Base-by-base conservation (phyloP, 106 monocot species). In the Dioscorea dumetorum region DNA sequence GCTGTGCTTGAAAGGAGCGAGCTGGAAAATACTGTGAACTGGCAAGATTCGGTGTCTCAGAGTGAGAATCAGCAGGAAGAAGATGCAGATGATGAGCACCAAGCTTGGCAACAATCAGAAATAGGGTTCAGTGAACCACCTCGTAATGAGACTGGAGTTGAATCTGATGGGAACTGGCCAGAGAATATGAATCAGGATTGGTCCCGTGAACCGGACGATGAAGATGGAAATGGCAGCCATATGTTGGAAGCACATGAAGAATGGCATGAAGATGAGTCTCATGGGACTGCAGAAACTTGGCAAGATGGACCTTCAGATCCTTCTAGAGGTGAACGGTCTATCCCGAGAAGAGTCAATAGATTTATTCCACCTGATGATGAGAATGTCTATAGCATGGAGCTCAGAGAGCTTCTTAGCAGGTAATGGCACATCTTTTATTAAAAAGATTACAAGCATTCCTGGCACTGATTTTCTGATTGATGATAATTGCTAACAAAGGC, bases 331-430 rank as follows among this genome's bases (percentile, higher is more conserved):
- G 75, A 84, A 20, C 78, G 57, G 10, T 64, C 73, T 10, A 57
- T 68, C 63, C 70, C 84, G 9, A 71, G 78, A 77, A 82, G 84
- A 67, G 79, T 77, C 14, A 89, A 82, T 71, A 84, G 87, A 67
- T 91, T 97, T 74, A 76, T 79, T 79, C 91, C 77, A 52, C 77
- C 91, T 57, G 91, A 97, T 70, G 95, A 89, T 80, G 91, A 93
- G 33, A 93, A 77, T 80, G 88, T 91, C 5, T 91, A 97, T 62
- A 92, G 86, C 60, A 78, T 85, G 75, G 95, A 97, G 67, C 85
- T 97, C 64, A 86, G 91, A 71, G 95, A 97, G 69, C 95, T 97
- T 56, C 62, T 88, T 58, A 91, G 88, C 91, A 97, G 95, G 95
- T 97, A 72, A 19, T 60, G 51, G 53, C 35, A n/a, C 31, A 7